Evolutionary conservation across 2,329 filamentous ascomycete genomes (phyloP).

Genomic region (Epichloe festucae): DNA sequence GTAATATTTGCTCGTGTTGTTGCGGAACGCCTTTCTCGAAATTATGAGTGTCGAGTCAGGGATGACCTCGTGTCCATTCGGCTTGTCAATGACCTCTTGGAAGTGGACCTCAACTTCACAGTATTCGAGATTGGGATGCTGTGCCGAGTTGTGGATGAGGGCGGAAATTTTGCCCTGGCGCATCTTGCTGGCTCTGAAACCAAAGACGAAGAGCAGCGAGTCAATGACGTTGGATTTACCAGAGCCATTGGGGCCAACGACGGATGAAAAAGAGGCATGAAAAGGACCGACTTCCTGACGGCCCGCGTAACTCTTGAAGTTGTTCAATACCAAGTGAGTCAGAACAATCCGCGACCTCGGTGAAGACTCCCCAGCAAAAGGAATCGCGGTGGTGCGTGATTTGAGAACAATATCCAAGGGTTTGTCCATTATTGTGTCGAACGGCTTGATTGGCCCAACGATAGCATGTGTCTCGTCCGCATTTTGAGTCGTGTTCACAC

Average conservation of each 20-base stretch:
- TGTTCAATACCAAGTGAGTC: slow-evolving; percentile 79
- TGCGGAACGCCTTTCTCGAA: slow-evolving; percentile 88
- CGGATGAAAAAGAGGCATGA: slow-evolving; percentile 92
- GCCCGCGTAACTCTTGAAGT: slow-evolving; percentile 98
- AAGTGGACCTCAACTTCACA: slow-evolving; percentile 98
- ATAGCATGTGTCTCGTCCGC: slow-evolving; percentile 23
- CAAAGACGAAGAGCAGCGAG: slow-evolving; percentile 95
- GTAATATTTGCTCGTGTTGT: slow-evolving; percentile 97
- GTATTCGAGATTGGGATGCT: slow-evolving; percentile 69
- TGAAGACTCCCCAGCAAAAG: slow-evolving; percentile 58
- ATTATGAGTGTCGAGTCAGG: slow-evolving; percentile 77
- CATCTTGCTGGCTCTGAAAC: slow-evolving; percentile 98
- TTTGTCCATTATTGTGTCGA: slow-evolving; percentile 68
- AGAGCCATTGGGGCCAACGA: slow-evolving; percentile 94
- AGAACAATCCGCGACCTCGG: slow-evolving; percentile 86
- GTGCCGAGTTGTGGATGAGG: slow-evolving; percentile 90
- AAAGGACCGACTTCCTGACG: slow-evolving; percentile 93
- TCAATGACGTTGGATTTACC: slow-evolving; percentile 99
- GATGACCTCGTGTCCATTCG: slow-evolving; percentile 62
- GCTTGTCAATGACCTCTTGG: slow-evolving; percentile 81
- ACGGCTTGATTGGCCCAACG: slow-evolving; percentile 59
- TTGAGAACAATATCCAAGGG: slow-evolving; percentile 92
- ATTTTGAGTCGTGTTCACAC: slow-evolving; percentile 35
- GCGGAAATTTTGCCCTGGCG: slow-evolving; percentile 96
- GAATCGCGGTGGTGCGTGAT: slow-evolving; percentile 57